A percentile compares a stretch with the other conserved stretches of the same genome.
Conservation (phyloP, 2,329 filamentous ascomycete genomes). For the Pseudocercospora macadamiae region DNA sequence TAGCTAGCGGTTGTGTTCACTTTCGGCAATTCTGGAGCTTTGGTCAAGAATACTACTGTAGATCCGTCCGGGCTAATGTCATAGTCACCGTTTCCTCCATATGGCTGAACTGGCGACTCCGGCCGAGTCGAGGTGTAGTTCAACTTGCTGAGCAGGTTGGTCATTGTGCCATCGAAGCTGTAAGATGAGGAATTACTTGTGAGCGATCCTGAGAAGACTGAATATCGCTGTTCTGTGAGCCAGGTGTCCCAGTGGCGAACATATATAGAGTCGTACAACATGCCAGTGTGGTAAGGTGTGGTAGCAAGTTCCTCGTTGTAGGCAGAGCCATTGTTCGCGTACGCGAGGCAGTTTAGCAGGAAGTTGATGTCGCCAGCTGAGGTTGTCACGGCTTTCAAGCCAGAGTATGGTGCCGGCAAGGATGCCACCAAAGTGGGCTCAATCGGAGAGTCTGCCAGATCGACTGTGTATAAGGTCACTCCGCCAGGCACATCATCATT, state of each 20-base stretch:
- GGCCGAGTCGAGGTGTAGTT: conserved; percentile 31
- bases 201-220: conserved; percentile 54
- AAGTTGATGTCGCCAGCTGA: conserved; percentile 35
- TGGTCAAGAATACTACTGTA: conserved; percentile 30
- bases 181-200: conserved; percentile 17
- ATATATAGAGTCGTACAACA: conserved; percentile 55
- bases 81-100: conserved; percentile 28
- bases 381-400: conserved; percentile 39
- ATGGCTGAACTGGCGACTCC: conserved; percentile 29
- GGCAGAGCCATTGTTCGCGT: conserved; percentile 40
- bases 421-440: conserved; percentile 35
- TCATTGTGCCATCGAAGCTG: conserved; percentile 25
- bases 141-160: conserved; percentile 28
- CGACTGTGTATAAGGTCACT: conserved; percentile 45
- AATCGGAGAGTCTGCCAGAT: conserved; percentile 33
- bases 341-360: conserved; percentile 31
- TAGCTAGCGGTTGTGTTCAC: conserved; percentile 32
- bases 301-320: conserved; percentile 54
- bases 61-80: conserved; percentile 31
- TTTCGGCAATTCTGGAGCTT: conserved; percentile 31
- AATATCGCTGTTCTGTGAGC: conserved; percentile 52
- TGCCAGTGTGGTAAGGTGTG: conserved; percentile 50
- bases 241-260: conserved; percentile 59
- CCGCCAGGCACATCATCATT: conserved; percentile 30
- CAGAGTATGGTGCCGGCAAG: conserved; percentile 41